Evolutionary conservation across 176 grass and related monocot species (phyloP).

Genomic region (Phoenix roebelenii): DNA sequence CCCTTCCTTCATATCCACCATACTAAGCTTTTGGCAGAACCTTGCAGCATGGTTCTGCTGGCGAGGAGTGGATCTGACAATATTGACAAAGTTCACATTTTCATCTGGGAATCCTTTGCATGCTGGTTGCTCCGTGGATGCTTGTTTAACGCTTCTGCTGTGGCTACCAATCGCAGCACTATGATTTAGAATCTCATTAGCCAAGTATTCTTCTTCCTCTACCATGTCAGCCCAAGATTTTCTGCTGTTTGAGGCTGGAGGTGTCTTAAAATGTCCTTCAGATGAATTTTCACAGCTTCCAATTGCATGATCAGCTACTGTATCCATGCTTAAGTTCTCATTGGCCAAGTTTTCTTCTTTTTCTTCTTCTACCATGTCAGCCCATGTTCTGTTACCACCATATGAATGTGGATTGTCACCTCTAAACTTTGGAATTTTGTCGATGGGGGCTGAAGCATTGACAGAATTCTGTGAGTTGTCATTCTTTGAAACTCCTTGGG

Average conservation of each 20-base stretch:
- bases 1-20: slow-evolving; percentile 16
- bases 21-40: slow-evolving; percentile 20
- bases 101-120: slow-evolving; percentile 11
- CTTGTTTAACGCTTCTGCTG: not conserved
- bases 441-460: too few species aligned
- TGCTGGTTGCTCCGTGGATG: too few species aligned
- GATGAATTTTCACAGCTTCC: slow-evolving; percentile 16
- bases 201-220: slow-evolving; percentile 10
- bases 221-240: slow-evolving; percentile 16
- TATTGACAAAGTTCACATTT: slow-evolving; percentile 19
- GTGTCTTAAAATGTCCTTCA: slow-evolving; percentile 21
- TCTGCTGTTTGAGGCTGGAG: slow-evolving; percentile 19
- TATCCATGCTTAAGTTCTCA: not conserved
- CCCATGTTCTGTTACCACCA: slow-evolving; percentile 30
- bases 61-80: slow-evolving; percentile 28
- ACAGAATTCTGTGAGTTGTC: slow-evolving; percentile 4
- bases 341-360: not conserved
- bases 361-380: slow-evolving; percentile 47
- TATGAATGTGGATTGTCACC: too few species aligned
- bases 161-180: not conserved
- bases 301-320: slow-evolving; percentile 6
- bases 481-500: slow-evolving; percentile 14
- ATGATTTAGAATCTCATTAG: not conserved
- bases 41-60: slow-evolving; percentile 21
- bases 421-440: too few species aligned